These are phyloP conservation scores for Asterionellopsis glacialis DNA, from an alignment of 108 stramenopile genomes.

Conservation along the genomic window DNA sequence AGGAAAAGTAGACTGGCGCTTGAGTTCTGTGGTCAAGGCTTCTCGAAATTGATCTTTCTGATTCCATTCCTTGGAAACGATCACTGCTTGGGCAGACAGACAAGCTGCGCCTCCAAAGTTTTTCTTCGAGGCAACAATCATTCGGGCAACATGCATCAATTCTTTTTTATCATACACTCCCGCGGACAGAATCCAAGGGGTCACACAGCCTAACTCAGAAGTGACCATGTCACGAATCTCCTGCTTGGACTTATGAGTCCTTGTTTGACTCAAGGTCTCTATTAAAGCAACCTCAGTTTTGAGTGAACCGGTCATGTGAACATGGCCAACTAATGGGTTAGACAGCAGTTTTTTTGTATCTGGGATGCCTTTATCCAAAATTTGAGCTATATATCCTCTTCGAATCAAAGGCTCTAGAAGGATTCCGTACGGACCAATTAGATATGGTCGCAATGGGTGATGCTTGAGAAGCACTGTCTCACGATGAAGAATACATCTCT, in stretches of 20 bases:
- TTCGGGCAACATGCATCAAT: too few species aligned
- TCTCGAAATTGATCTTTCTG: conserved; percentile 20
- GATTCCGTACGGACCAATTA: background rate
- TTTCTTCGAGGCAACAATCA: background rate
- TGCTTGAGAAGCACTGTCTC: conserved; percentile 24
- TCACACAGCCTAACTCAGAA: conserved; percentile 34
- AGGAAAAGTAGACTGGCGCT: conserved; percentile 6
- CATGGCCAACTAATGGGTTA: too few species aligned
- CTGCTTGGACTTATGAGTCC: too few species aligned
- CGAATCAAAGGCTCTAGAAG: conserved; percentile 20
- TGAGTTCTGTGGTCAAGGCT: conserved; percentile 8
- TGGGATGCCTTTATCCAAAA: background rate
- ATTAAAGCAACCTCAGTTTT: too few species aligned
- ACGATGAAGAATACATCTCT: conserved; percentile 12
- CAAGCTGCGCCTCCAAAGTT: conserved; percentile 14
- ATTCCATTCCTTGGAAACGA: conserved; percentile 15
- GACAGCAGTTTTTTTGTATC: too few species aligned
- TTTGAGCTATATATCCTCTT: conserved; percentile 14
- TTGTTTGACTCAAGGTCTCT: too few species aligned
- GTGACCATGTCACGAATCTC: conserved; percentile 7
- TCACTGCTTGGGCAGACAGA: conserved; percentile 24
- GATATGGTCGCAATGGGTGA: conserved; percentile 25
- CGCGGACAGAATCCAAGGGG: conserved; percentile 34
- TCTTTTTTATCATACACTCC: too few species aligned
- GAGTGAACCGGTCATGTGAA: too few species aligned